These are phyloP conservation scores for Botrytis squamosa DNA, from an alignment of 2,329 filamentous ascomycete species.

Conservation along the genomic window DNA sequence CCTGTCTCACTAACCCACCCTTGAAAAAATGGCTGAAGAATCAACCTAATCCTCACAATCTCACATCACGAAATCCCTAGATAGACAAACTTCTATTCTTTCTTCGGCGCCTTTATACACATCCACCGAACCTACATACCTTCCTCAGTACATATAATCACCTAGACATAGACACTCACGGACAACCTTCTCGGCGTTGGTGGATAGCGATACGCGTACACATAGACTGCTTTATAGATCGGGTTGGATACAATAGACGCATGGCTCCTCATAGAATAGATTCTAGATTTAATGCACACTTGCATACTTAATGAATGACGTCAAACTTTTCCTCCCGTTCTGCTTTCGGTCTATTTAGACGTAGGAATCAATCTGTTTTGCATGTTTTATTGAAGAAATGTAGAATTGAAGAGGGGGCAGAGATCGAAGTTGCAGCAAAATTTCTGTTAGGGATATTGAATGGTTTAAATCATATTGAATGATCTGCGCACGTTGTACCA, in stretches of 20 bases:
- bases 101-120: not conserved
- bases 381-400: not conserved
- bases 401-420: not conserved
- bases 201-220: not conserved
- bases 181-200: slow-evolving; percentile 3
- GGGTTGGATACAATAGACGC: slow-evolving; percentile 1
- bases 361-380: too few species aligned
- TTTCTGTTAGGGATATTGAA: not conserved
- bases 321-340: not conserved
- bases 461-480: not conserved
- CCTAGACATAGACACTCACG: not conserved
- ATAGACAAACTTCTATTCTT: not conserved
- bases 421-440: not conserved
- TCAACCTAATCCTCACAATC: not conserved
- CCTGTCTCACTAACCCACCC: not conserved
- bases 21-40: not conserved
- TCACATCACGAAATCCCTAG: not conserved
- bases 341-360: not conserved
- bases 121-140: not conserved
- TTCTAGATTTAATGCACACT: slow-evolving; percentile 5
- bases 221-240: not conserved
- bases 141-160: not conserved
- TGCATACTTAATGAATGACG: not conserved
- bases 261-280: slow-evolving; percentile 13
- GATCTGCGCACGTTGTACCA: not conserved